A percentile compares a stretch with the other conserved stretches of the same genome.
Conservation (phyloP, 1,139 yeast genomes). For the Meyerozyma guilliermondii region DNA sequence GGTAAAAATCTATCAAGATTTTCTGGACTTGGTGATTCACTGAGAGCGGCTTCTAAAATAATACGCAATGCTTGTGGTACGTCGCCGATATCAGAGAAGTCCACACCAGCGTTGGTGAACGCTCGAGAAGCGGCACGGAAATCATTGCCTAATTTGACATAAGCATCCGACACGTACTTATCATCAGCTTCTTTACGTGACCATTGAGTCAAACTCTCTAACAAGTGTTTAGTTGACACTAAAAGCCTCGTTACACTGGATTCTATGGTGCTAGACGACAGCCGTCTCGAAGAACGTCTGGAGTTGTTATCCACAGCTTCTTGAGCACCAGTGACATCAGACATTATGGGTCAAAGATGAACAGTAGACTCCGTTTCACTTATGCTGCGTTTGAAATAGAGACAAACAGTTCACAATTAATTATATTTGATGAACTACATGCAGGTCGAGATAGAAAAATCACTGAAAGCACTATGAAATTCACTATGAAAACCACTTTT, state of each 20-base stretch:
- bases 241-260: slow-evolving; percentile 77
- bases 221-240: slow-evolving; percentile 82
- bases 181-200: slow-evolving; percentile 76
- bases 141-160: slow-evolving; percentile 90
- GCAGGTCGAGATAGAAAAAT: not conserved
- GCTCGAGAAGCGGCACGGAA: slow-evolving; percentile 82
- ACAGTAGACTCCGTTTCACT: not conserved
- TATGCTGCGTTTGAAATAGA: not conserved
- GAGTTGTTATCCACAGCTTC: not conserved
- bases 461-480: slow-evolving; percentile 25
- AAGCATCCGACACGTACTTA: slow-evolving; percentile 82
- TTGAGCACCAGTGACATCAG: not conserved
- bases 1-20: slow-evolving; percentile 80
- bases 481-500: slow-evolving; percentile 51
- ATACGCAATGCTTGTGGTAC: slow-evolving; percentile 69
- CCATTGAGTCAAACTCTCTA: slow-evolving; percentile 89
- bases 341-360: not conserved
- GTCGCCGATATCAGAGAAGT: slow-evolving; percentile 69
- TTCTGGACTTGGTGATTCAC: slow-evolving; percentile 82
- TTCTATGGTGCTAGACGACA: slow-evolving; percentile 62
- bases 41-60: slow-evolving; percentile 80
- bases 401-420: not conserved
- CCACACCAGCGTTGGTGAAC: slow-evolving; percentile 63
- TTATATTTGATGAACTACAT: not conserved
- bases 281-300: slow-evolving; percentile 15